Evolutionary conservation across 768 basidiomycete species (phyloP).

Genomic region (Boletus tomentosulus): DNA sequence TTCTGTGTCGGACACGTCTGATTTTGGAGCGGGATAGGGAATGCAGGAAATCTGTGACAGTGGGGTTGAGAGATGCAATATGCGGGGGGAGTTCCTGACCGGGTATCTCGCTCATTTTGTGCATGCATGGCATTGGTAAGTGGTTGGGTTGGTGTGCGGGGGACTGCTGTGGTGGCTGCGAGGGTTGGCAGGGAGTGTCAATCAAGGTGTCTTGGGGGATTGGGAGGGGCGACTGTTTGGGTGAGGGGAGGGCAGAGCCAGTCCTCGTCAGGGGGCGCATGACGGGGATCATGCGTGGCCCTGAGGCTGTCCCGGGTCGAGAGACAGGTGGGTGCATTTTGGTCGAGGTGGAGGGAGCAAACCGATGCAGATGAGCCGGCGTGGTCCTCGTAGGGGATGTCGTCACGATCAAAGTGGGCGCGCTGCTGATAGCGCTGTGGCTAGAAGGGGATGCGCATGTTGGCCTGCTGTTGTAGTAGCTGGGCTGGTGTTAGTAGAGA

Average conservation of each 20-base stretch:
- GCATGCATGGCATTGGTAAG: conserved; percentile 19
- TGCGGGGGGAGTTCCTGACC: conserved; percentile 32
- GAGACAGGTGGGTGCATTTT: conserved; percentile 24
- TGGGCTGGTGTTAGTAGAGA: no score
- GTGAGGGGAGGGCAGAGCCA: conserved; percentile 28
- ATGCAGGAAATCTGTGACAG: conserved; percentile 30
- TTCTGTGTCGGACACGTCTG: conserved; percentile 18
- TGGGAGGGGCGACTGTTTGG: conserved; percentile 26
- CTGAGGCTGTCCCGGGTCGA: conserved; percentile 26
- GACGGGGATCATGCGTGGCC: conserved; percentile 22
- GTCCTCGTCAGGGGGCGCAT: conserved; percentile 28
- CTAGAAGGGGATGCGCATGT: conserved; percentile 17
- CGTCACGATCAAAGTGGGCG: conserved; percentile 16
- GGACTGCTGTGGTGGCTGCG: conserved; percentile 29
- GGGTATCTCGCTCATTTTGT: conserved; percentile 19
- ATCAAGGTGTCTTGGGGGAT: conserved; percentile 8
- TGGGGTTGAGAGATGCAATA: conserved; percentile 29
- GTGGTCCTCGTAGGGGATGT: conserved; percentile 19
- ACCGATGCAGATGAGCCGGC: conserved; percentile 27
- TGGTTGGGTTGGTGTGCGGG: conserved; percentile 21
- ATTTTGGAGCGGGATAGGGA: conserved; percentile 18
- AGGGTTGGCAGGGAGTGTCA: conserved; percentile 20
- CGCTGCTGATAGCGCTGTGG: conserved; percentile 2
- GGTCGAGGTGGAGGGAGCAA: conserved; percentile 26
- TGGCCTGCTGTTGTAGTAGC: conserved; percentile 33